Conservation (phyloP, 2,329 filamentous ascomycete genomes). For the Claviceps monticola region DNA sequence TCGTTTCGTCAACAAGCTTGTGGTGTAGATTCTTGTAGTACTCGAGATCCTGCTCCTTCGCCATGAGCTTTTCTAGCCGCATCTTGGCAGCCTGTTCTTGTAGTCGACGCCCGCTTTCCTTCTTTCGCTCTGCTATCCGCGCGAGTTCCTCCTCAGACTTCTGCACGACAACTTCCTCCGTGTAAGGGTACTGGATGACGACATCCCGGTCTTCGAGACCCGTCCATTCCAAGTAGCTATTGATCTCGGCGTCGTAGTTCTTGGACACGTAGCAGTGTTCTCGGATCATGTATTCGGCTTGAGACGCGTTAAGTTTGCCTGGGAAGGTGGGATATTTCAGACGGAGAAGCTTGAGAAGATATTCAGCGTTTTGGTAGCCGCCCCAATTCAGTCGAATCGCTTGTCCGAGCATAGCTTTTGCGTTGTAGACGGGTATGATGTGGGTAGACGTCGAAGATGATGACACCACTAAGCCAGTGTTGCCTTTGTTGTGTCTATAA, state of each 20-base stretch:
- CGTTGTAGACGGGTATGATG: slow-evolving; percentile 82
- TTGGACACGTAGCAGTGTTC: slow-evolving; percentile 84
- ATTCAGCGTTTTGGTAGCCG: slow-evolving; percentile 78
- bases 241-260: slow-evolving; percentile 69
- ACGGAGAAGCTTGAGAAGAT: slow-evolving; percentile 74
- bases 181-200: slow-evolving; percentile 85
- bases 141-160: slow-evolving; percentile 93
- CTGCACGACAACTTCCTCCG: slow-evolving; percentile 76
- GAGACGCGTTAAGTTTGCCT: slow-evolving; percentile 70
- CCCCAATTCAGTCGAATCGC: slow-evolving; percentile 92
- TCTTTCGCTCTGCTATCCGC: slow-evolving; percentile 80
- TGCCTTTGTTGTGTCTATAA: slow-evolving; percentile 81
- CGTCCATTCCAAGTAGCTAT: slow-evolving; percentile 73
- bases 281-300: slow-evolving; percentile 75
- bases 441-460: slow-evolving; percentile 92
- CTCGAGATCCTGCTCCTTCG: slow-evolving; percentile 89
- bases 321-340: slow-evolving; percentile 88
- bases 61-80: slow-evolving; percentile 86
- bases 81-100: slow-evolving; percentile 97
- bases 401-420: slow-evolving; percentile 70
- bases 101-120: slow-evolving; percentile 78
- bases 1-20: slow-evolving; percentile 60
- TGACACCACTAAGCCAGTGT: slow-evolving; percentile 75
- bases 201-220: slow-evolving; percentile 80
- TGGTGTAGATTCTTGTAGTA: slow-evolving; percentile 79